Evolutionary conservation across 2,329 filamentous ascomycete genomes (phyloP), one percentile per base, ranked within the genome.

Genomic region (Alternaria sp.): DNA sequence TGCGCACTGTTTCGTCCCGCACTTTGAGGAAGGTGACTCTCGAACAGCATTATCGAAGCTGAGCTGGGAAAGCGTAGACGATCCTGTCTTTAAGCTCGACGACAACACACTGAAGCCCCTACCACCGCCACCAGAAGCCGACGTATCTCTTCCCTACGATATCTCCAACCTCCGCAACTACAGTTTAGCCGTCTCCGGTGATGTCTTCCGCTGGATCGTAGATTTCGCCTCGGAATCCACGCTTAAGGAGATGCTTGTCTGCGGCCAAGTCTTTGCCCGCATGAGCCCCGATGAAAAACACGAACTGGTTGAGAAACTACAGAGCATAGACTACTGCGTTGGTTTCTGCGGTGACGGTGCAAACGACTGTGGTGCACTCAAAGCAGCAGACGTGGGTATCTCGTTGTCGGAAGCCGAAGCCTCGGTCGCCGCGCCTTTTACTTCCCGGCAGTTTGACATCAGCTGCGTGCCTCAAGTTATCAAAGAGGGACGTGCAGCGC

Each of bases 261-360:
- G 87, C 55, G 94, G 94, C 27, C 94, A 95, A 78, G 93, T 99
- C 2, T 99, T 97, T 79, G 96, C 95, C 4, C 91, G 95, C 69
- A 99, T 99, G 95, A 98, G 94, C 2, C 96, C 95, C 0, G 96
- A 99, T 75, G 95, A 99, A 79, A 99, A 99, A 78, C 94, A 97
- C 75, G 96, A 99, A 78, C 84, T 99, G 2, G 93, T 99, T 3
- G 95, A 98, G 78, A 99, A 97, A 78, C 85, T 99, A 4, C 96
- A 99, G 77, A 94, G 92, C 70, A 93, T 99, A 66, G 94, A 94
- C 76, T 99, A 97, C 78, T 97, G 92, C 70, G 92, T 89, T 68
- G 95, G 95, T 28, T 99, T 99, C 81, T 99, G 95, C 73, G 95
- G 95, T 45, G 95, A 99, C 76, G 95, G 95, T 41, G 95, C 95